Evolutionary conservation across 352 stramenopile genomes (phyloP), one percentile per base, ranked within the genome.

Genomic region (Phytophthora chlamydospora): DNA sequence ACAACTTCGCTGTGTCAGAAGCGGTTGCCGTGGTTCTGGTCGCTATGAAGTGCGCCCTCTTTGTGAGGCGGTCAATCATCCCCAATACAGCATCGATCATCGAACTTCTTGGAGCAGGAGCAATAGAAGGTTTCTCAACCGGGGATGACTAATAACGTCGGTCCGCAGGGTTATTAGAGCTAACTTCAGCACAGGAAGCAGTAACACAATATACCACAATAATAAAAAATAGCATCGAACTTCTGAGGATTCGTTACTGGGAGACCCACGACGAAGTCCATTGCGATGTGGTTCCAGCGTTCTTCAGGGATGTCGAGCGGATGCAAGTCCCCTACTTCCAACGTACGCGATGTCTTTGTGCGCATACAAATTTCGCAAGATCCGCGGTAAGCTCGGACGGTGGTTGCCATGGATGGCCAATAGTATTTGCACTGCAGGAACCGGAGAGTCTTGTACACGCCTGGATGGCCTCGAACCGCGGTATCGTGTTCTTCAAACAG

Each of bases 221-320:
- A n/a, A n/a, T n/a, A n/a, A n/a, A n/a, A n/a, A n/a, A n/a, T n/a
- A n/a, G 41, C 29, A 19, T 66, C 58, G 16, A 55, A 46, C 6
- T 34, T 34, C 14, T 9, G 11, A 1, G 16, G 34, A 10, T 42
- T 49, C 2, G 9, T 24, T 3, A 29, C 21, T 2, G 42, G 38
- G 2, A 50, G 24, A n/a, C 7, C 24, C 13, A 17, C 16, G 17
- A 58, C n/a, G 35, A 69, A 69, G 39, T 58, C 61, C 36, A 64
- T 69, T 24, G 19, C 45, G 53, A 71, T 71, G 27, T 71, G 29
- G 3, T 6, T 2, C 50, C 48, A 71, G 0, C 62, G 33, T 10
- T 2, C 8, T 1, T 53, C 34, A 5, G 54, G 46, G 49, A 71
- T 58, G 13, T 58, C 49, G 6, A 66, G 36, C 10, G 40, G 55